Evolutionary conservation across 352 stramenopile species (phyloP), one percentile per base, ranked within the genome.

Genomic region (Pythium oligandrum): DNA sequence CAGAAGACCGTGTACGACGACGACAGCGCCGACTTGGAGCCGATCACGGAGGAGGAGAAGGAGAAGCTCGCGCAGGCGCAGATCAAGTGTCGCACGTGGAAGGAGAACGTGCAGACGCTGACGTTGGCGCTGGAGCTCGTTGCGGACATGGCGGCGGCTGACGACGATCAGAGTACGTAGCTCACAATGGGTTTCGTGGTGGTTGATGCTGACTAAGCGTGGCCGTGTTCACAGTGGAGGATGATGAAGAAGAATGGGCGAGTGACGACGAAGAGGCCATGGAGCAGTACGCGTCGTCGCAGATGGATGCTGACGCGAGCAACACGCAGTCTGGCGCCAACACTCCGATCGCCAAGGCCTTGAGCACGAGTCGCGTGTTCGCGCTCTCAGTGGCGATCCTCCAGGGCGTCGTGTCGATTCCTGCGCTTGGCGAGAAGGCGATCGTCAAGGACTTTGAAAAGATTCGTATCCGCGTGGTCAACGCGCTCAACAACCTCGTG

Each of bases 211-310:
- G 37, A 51, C n/a, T 30, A 26, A 55, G 26, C n/a, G 8, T 17
- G 12, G 31, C 26, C 17, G 1, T 33, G 44, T 11, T 44, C 6
- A 31, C 11, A 30, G 10, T 48, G 74, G 76, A 76, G 10, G 75
- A 88, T 0, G 77, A 90, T 7, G 82, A 91, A 59, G 82, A 90
- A 12, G 84, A 93, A 49, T 95, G 85, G 85, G 81, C 58, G 3
- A 95, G 83, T 47, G 85, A 95, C 30, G 85, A 95, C 42, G 85
- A 95, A 68, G 85, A 95, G 40, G 83, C 77, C 31, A 95, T 95
- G 85, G 85, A 93, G 55, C 70, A 87, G 62, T 83, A 78, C 48
- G 82, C 82, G 1, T 64, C 71, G 3, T 74, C 70, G 26, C 79
- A 90, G 48, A 86, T 88, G 82, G 76, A 93, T 12, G 68, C 61